Base-by-base conservation (phyloP, 2,329 filamentous ascomycete species). In the Arthrocladium fulminans region DNA sequence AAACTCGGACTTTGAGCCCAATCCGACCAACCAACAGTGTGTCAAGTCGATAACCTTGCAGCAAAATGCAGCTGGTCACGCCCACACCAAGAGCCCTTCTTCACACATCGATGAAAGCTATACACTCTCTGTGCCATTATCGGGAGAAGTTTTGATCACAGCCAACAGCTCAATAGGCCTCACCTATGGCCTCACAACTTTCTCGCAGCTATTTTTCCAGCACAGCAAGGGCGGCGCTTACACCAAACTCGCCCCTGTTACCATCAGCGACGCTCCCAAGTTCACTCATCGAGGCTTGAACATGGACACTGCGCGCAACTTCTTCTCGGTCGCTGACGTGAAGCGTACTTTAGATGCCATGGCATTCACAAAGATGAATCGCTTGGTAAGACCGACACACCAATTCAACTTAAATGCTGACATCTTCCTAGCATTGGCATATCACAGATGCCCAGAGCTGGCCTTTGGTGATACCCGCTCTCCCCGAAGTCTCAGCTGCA, bases 221-320 rank as follows among this genome's bases (percentile, higher is more conserved):
- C 59, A 62, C 45, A 60, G 60, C 13, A 47, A 38, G 6, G 45
- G 39, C 8, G 60, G 66, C 9, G 65, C 73, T 1, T 94, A 94
- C 68, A 88, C 83, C 1, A 75, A 74, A 1, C 66, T 79, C 30
- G 84, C 83, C 1, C 88, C 88, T 0, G 74, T 94, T 2, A 63
- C 68, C 0, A 86, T 94, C 59, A 65, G 67, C n/a, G 88, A 94
- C 64, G 67, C 72, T 46, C 88, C 88, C 23, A 77, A 77, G 59
- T 94, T 86, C 65, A 65, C 74, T 12, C 85, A 94, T 65, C 81
- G 88, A 38, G 88, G 88, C 10, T 66, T 94, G 46, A 82, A 92
- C 58, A 70, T 94, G 57, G 88, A 94, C 60, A 80, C 87, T 35
- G 75, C 84, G 2, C 75, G 88, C 50, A 83, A 81, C 60, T 92